phyloP scores from a whole-genome alignment of 1,139 yeast species.

The Nadsonia starkeyi-henricii region DNA sequence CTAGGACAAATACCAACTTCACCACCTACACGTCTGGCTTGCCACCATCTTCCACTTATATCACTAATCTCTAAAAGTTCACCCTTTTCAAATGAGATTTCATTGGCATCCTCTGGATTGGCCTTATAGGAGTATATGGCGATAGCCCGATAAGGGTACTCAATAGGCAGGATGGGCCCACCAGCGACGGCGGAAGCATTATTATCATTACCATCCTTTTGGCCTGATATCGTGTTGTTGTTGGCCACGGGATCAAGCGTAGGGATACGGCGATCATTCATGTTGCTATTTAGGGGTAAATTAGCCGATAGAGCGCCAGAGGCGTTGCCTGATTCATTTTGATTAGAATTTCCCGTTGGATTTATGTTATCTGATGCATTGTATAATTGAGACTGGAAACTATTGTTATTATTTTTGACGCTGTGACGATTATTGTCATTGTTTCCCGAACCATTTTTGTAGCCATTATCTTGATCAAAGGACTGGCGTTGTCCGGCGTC shows the following conservation, averaged over 20 bases:
- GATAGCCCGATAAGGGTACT: conserved; percentile 72
- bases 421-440: background rate
- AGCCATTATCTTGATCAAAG: background rate
- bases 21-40: conserved; percentile 78
- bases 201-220: background rate
- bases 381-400: too few species aligned
- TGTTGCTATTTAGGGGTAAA: too few species aligned
- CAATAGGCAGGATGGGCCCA: conserved; percentile 21
- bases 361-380: too few species aligned
- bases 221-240: background rate
- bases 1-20: conserved; percentile 96
- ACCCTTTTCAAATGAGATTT: conserved; percentile 78
- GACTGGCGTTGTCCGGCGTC: background rate
- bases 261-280: background rate
- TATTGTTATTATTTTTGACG: background rate
- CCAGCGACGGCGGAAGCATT: background rate
- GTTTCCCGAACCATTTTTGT: background rate
- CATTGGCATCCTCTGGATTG: conserved; percentile 90
- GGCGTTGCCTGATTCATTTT: too few species aligned
- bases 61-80: conserved; percentile 86
- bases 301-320: too few species aligned
- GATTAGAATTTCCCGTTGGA: too few species aligned
- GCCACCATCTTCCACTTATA: conserved; percentile 98
- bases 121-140: conserved; percentile 84
- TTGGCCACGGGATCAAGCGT: background rate